Evolutionary conservation across 345 rosid genomes (phyloP).

Genomic region (Gynandropsis gynandra): DNA sequence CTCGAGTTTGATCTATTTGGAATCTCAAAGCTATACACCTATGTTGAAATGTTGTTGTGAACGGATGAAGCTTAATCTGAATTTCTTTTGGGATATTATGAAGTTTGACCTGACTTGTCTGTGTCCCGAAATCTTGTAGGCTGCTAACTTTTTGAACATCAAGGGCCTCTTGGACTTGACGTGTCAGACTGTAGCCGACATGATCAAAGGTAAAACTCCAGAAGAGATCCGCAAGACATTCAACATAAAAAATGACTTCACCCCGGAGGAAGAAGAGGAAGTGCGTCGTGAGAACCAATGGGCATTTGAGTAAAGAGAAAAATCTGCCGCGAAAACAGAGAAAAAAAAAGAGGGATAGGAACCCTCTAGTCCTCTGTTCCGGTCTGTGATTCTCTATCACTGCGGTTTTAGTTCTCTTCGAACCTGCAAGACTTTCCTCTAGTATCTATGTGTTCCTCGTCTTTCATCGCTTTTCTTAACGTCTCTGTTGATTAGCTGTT

Average conservation of each 20-base stretch:
- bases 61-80: too few relatives aligned
- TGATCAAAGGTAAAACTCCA: constrained; percentile 62
- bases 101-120: background rate
- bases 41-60: background rate
- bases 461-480: too few relatives aligned
- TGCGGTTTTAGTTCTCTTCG: too few relatives aligned
- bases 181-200: constrained; percentile 61
- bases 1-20: too few relatives aligned
- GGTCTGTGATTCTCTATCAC: background rate
- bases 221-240: constrained; percentile 58
- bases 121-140: constrained; percentile 30
- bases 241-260: constrained; percentile 48
- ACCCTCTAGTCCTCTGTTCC: too few relatives aligned
- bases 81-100: too few relatives aligned
- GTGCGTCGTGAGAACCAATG: constrained; percentile 60
- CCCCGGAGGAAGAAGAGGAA: constrained; percentile 66
- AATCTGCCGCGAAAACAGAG: background rate
- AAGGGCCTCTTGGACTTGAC: constrained; percentile 52
- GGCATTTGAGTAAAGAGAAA: constrained; percentile 50
- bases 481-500: too few relatives aligned
- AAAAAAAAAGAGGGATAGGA: too few relatives aligned
- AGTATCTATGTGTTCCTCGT: too few relatives aligned
- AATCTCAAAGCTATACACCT: background rate
- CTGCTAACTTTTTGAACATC: constrained; percentile 59
- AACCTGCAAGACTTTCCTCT: too few relatives aligned